phyloP scores from a whole-genome alignment of 2,329 filamentous ascomycete genomes.

The Amauroascus niger region DNA sequence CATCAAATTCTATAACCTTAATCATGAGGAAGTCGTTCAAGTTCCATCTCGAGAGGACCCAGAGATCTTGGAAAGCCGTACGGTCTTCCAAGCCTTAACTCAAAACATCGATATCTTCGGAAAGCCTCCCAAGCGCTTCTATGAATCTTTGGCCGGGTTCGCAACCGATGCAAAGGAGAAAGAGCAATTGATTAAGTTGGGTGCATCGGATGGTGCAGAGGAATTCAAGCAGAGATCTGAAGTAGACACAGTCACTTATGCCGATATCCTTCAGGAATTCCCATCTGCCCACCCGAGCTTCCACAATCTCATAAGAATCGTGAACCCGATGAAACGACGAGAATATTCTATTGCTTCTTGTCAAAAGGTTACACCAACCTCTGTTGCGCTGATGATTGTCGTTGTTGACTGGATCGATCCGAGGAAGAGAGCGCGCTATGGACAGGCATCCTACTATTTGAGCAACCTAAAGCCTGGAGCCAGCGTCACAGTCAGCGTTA shows the following conservation, averaged over 20 bases:
- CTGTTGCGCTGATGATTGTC: slow-evolving; percentile 92
- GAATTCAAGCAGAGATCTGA: slow-evolving; percentile 91
- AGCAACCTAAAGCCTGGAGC: slow-evolving; percentile 64
- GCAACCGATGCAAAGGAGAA: slow-evolving; percentile 74
- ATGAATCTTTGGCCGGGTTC: slow-evolving; percentile 80
- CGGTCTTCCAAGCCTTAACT: slow-evolving; percentile 79
- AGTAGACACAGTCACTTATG: slow-evolving; percentile 82
- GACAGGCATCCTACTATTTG: slow-evolving; percentile 87
- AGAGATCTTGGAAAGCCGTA: slow-evolving; percentile 69
- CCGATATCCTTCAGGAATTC: slow-evolving; percentile 84
- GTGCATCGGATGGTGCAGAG: slow-evolving; percentile 65
- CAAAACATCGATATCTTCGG: slow-evolving; percentile 97
- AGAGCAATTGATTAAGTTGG: slow-evolving; percentile 66
- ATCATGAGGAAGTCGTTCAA: slow-evolving; percentile 76
- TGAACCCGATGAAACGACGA: slow-evolving; percentile 84
- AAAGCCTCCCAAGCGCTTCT: slow-evolving; percentile 94
- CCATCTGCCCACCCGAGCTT: slow-evolving; percentile 78
- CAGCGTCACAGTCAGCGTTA: slow-evolving; percentile 85
- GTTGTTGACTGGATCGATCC: slow-evolving; percentile 93
- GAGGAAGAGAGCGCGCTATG: slow-evolving; percentile 76
- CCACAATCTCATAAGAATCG: slow-evolving; percentile 78
- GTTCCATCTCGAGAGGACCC: slow-evolving; percentile 75
- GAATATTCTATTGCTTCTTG: slow-evolving; percentile 99
- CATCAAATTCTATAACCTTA: slow-evolving; percentile 79
- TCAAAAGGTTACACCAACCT: slow-evolving; percentile 82